These are phyloP conservation scores for Fusarium sp. DNA, from an alignment of 2,329 filamentous ascomycete genomes.

Conservation along the genomic window DNA sequence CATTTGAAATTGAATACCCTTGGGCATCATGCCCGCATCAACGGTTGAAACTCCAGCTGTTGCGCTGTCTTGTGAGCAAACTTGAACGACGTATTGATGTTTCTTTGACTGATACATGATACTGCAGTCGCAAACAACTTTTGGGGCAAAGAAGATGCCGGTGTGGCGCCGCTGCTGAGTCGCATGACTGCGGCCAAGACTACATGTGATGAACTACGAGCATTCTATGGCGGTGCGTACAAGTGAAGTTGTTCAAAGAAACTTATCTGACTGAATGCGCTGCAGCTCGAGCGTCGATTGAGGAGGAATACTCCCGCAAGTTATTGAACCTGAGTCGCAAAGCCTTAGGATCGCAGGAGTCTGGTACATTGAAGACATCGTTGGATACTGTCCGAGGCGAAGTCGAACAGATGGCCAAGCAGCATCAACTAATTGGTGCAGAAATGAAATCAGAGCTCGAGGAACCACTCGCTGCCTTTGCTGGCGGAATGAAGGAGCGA, in stretches of 20 bases:
- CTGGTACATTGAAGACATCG: conserved; percentile 82
- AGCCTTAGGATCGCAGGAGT: conserved; percentile 86
- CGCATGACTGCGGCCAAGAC: conserved; percentile 95
- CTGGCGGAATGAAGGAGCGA: conserved; percentile 94
- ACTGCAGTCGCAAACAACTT: conserved; percentile 94
- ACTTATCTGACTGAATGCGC: background rate
- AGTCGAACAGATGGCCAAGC: conserved; percentile 92
- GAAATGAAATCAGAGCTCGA: conserved; percentile 98
- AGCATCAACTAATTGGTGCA: conserved; percentile 86
- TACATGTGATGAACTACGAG: conserved; percentile 91
- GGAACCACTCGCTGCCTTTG: conserved; percentile 90
- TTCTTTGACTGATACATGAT: conserved; percentile 24
- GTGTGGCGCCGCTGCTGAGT: conserved; percentile 88
- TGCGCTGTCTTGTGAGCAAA: conserved; percentile 70
- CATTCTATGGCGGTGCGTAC: conserved; percentile 82
- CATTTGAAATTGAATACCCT: conserved; percentile 13
- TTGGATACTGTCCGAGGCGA: conserved; percentile 89
- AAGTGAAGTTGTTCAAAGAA: background rate
- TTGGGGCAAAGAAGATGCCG: conserved; percentile 99
- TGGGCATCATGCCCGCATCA: conserved; percentile 65
- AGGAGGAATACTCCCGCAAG: conserved; percentile 96
- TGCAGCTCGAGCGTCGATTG: conserved; percentile 85
- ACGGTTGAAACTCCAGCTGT: conserved; percentile 71
- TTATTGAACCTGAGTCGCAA: conserved; percentile 87
- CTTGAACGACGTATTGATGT: background rate